Evolutionary conservation across 106 monocot species (phyloP), one percentile per base, ranked within the genome.

Genomic region (Triglochin maritima): DNA sequence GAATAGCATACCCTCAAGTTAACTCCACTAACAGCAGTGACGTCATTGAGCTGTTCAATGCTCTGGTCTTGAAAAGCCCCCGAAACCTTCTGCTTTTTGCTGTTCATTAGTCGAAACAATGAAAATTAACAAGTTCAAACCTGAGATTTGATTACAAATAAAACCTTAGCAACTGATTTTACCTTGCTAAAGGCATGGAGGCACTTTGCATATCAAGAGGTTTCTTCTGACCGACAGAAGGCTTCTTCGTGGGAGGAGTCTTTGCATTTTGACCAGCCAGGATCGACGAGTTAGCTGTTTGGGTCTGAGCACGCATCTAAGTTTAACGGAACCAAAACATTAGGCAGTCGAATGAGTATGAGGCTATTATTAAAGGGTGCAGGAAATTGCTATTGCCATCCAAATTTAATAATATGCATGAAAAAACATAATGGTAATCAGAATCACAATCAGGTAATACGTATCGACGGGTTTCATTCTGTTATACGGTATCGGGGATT

Each of bases 1-100:
- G 49, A 71, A 57, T 29, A 64, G 3, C 49, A 59, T 89, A 95
- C 94, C 90, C 81, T 90, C 67, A 90, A 60, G 74, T 95, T 87
- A 70, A 95, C 87, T 63, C 90, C 90, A 64, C 90, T 90, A 57
- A 87, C 94, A 78, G 94, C 87, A 60, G 87, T 94, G 56, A 94
- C 89, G 82, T 94, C 94, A 87, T 94, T 94, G 16, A 94, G 79
- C 14, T 94, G 94, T 48, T 94, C 94, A 59, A 90, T 85, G 73
- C 87, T 95, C 71, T 95, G 90, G 66, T 90, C 87, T 54, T 72
- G 83, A 64, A 77, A 83, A 70, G 79, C 69, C 0, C 84, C 85
- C 50, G 87, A 76, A 62, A 83, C 79, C 82, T 90, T 95, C 76
- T 87, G 94, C 71, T 87, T 95, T 80, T 95, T 95, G 70, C 90